Conservation (phyloP, 768 basidiomycete species). For the Kwoniella shandongensis region DNA sequence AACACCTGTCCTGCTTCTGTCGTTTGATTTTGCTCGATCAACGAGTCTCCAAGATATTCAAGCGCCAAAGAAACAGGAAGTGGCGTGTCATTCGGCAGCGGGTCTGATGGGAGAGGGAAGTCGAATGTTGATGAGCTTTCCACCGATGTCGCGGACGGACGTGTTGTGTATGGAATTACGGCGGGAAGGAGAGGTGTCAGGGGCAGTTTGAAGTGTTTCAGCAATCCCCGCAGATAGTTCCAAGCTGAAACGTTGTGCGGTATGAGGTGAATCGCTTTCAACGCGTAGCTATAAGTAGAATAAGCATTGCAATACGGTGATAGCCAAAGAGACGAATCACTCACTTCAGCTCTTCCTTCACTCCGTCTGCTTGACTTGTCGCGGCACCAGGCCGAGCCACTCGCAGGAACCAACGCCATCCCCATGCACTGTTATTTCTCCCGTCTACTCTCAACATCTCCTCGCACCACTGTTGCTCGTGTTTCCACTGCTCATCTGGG, state of each 20-base stretch:
- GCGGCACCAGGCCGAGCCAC: constrained; percentile 64
- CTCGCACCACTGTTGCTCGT: constrained; percentile 51
- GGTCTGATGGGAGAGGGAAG: constrained; percentile 20
- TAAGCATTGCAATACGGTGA: constrained; percentile 3
- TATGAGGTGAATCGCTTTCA: constrained; percentile 76
- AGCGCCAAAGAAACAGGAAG: constrained; percentile 71
- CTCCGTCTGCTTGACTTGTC: constrained; percentile 60
- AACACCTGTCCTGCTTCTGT: constrained; percentile 33
- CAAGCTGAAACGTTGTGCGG: constrained; percentile 94
- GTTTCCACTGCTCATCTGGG: constrained; percentile 38
- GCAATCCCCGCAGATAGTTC: constrained; percentile 85
- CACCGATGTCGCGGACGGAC: constrained; percentile 32
- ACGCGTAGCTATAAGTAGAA: constrained; percentile 65
- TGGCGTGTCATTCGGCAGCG: constrained; percentile 60
- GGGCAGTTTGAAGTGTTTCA: constrained; percentile 64
- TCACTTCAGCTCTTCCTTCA: constrained; percentile 73
- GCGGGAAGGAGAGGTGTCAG: constrained; percentile 63
- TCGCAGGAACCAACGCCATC: constrained; percentile 79
- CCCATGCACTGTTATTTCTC: constrained; percentile 97
- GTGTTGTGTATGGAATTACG: constrained; percentile 64
- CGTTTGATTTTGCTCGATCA: constrained; percentile 10
- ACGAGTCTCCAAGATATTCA: constrained; percentile 24
- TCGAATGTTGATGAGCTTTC: constrained; percentile 26
- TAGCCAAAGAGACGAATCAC: constrained; percentile 47
- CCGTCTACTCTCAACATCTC: constrained; percentile 63